phyloP scores from a whole-genome alignment of 345 rosid genomes.

The Lepidium africanum region DNA sequence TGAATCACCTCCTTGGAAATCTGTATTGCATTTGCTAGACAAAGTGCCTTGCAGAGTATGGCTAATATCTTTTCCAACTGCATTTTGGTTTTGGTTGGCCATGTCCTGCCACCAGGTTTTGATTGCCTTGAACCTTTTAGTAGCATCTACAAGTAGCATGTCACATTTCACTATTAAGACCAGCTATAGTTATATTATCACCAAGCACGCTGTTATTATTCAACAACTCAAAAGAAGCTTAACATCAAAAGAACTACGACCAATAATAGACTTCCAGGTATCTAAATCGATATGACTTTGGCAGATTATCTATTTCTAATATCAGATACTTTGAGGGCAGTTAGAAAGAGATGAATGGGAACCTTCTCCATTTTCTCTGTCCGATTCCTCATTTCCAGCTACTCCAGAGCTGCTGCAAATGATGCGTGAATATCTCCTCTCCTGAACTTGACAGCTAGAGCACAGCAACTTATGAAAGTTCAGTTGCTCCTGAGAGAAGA shows the following conservation, averaged over 20 bases:
- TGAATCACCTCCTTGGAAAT: constrained; percentile 40
- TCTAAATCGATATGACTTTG: neutral
- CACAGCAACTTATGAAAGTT: constrained; percentile 84
- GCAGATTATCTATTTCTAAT: neutral
- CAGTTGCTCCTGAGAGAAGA: constrained; percentile 54
- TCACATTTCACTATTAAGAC: constrained; percentile 1
- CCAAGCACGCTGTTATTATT: neutral
- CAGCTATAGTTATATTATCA: neutral
- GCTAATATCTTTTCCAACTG: constrained; percentile 30
- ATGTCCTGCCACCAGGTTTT: constrained; percentile 94
- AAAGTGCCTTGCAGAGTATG: constrained; percentile 26
- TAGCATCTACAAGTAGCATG: constrained; percentile 47
- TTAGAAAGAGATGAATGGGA: constrained; percentile 5
- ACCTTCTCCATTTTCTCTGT: constrained; percentile 42
- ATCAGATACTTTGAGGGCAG: neutral
- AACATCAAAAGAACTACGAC: neutral
- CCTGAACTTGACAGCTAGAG: constrained; percentile 54
- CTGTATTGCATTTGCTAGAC: constrained; percentile 22
- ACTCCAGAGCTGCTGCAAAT: constrained; percentile 22
- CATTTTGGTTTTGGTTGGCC: constrained; percentile 47
- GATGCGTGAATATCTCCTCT: constrained; percentile 42
- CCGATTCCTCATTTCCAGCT: constrained; percentile 25
- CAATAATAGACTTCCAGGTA: neutral
- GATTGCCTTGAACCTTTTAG: constrained; percentile 62
- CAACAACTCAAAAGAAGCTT: neutral